Evolutionary conservation across 2,329 filamentous ascomycete species (phyloP), one percentile per base, ranked within the genome.

Genomic region (Didymella keratinophila): DNA sequence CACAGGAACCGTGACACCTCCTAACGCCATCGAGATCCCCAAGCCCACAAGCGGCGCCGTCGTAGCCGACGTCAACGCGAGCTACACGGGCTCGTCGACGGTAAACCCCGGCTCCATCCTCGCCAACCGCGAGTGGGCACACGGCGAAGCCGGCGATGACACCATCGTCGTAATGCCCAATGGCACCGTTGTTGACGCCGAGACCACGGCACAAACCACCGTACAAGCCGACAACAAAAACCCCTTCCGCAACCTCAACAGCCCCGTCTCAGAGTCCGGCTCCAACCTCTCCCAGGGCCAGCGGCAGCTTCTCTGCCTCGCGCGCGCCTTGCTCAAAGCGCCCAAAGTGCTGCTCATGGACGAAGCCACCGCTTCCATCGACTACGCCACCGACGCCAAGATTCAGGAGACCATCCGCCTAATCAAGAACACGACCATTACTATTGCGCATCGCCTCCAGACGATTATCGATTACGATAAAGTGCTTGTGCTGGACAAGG

Each of bases 391-490:
- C 2, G 95, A 99, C 71, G 84, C 89, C 48, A 97, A 97, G 80
- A 98, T 99, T 67, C 95, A 99, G 78, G 92, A 92, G 70, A 98
- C 95, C 0, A 93, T 99, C 61, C 89, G 93, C n/a, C 91, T 97
- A 76, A 85, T 98, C 68, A 90, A 88, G 65, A 84, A 93, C 76
- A 99, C 95, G 0, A 97, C 96, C 60, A 91, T 98, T 74, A 98
- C 95, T 0, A 98, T 99, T 71, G 95, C 95, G 0, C 95, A 99
- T 78, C 87, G 95, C 18, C 82, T 99, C 64, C 93, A 97, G 74
- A 99, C 95, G 0, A 98, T 99, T 76, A 93, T 95, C 27, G 95
- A 99, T 75, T 99, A 98, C 72, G 95, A 99, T 80, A 97, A 96
- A 81, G 94, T 99, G 14, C 82, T 99, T 16, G 93, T 99, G 12